phyloP scores from a whole-genome alignment of 768 basidiomycete species.

The Lactarius hengduanensis region DNA sequence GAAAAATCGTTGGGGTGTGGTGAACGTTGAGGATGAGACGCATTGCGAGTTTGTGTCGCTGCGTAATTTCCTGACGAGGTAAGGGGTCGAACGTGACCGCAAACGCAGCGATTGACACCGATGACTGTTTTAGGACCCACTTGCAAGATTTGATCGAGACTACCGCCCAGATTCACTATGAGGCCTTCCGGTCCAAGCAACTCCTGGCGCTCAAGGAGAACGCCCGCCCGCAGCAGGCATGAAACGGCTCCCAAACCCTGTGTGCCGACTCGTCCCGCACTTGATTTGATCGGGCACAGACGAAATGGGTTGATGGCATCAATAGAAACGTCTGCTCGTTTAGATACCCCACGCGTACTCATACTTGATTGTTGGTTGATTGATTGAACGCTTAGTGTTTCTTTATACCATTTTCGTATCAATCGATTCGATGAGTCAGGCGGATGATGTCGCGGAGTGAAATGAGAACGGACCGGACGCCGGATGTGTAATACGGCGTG shows the following conservation, averaged over 20 bases:
- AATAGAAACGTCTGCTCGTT: background rate
- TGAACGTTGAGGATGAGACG: conserved; percentile 93
- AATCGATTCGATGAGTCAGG: conserved; percentile 6
- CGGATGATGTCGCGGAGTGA: conserved; percentile 3
- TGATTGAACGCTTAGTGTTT: background rate
- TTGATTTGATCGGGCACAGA: background rate
- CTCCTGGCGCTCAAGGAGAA: conserved; percentile 91
- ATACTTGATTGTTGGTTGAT: background rate
- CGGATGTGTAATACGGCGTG: conserved; percentile 12
- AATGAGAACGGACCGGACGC: conserved; percentile 7
- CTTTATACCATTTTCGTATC: background rate
- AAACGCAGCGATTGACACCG: conserved; percentile 2
- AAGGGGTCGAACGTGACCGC: conserved; percentile 30
- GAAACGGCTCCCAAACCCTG: background rate
- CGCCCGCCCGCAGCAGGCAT: conserved; percentile 30
- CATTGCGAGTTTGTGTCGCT: conserved; percentile 99
- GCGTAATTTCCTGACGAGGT: conserved; percentile 94
- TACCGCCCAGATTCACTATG: conserved; percentile 98
- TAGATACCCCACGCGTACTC: background rate
- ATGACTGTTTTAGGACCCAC: conserved; percentile 64
- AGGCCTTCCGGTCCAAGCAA: conserved; percentile 99
- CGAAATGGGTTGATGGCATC: conserved; percentile 3
- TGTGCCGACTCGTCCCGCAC: background rate
- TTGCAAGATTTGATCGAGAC: conserved; percentile 98
- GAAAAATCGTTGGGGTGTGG: conserved; percentile 97